Conservation (phyloP, 2,329 filamentous ascomycete species). For the Endocalyx cinctus region DNA sequence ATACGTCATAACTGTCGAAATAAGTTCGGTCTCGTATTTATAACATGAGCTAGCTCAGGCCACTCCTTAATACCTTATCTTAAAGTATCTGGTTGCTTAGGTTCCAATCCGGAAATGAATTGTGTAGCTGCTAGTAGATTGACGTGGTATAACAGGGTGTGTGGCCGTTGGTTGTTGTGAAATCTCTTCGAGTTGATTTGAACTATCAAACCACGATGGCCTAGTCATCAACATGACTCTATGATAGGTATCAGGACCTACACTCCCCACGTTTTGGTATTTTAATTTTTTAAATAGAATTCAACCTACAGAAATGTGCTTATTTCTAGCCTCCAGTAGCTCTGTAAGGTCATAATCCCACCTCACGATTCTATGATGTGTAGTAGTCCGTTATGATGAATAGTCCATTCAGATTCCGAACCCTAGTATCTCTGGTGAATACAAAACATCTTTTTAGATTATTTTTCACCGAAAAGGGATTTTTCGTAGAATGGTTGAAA, state of each 20-base stretch:
- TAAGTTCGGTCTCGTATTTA: too few species aligned
- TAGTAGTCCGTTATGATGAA: conserved; percentile 27
- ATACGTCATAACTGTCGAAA: too few species aligned
- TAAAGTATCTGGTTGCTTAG: too few species aligned
- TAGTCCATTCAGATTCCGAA: conserved; percentile 25
- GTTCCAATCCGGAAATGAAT: too few species aligned
- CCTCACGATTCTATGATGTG: conserved; percentile 29
- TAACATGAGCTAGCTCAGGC: too few species aligned
- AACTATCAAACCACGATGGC: conserved; percentile 11
- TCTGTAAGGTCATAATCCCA: conserved; percentile 22
- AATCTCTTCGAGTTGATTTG: conserved; percentile 9
- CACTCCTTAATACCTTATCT: too few species aligned
- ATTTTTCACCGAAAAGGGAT: too few species aligned
- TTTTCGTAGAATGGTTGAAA: neutral
- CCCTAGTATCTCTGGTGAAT: conserved; percentile 26
- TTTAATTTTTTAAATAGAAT: neutral
- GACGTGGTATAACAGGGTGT: too few species aligned
- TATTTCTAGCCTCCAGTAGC: conserved; percentile 23
- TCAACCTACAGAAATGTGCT: conserved; percentile 22
- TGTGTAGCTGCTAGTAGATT: too few species aligned
- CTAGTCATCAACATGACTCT: conserved; percentile 8
- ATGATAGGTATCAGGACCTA: neutral
- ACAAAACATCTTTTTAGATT: too few species aligned
- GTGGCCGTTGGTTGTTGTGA: conserved; percentile 5
- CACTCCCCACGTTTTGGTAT: too few species aligned